Percentiles rank a stretch among this genome's conserved stretches.
Conservation (phyloP, 2,329 filamentous ascomycete species). For the Fusarium sp. region DNA sequence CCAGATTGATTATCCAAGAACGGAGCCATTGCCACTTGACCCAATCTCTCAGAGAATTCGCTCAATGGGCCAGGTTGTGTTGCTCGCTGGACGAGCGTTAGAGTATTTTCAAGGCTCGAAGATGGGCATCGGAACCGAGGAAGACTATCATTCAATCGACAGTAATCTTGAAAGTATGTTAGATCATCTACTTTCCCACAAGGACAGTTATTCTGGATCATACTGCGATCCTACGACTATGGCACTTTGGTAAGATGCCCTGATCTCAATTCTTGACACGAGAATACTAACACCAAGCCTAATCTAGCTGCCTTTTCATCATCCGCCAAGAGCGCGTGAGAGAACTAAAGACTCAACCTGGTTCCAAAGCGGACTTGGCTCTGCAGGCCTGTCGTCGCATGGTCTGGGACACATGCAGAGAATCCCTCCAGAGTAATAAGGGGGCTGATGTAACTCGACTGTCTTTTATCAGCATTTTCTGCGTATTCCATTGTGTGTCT, state of each 20-base stretch:
- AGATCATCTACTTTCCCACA: neutral
- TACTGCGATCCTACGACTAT: neutral
- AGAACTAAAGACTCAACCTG: neutral
- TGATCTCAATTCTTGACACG: too few species aligned
- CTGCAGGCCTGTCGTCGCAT: neutral
- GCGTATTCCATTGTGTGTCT: neutral
- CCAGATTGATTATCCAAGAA: neutral
- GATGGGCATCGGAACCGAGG: neutral
- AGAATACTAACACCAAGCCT: neutral
- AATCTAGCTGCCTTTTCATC: neutral
- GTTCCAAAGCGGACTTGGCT: neutral
- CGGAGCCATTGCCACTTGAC: neutral
- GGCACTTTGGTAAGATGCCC: neutral
- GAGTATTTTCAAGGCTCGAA: neutral
- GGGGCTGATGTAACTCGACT: neutral
- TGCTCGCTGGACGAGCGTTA: neutral
- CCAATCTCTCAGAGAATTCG: neutral
- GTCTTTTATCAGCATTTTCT: neutral
- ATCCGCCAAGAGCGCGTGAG: neutral
- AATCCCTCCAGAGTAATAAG: neutral
- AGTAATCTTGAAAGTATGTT: neutral
- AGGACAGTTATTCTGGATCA: neutral
- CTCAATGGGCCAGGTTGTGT: neutral
- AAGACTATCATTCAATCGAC: neutral
- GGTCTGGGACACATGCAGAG: neutral